A percentile compares a stretch with the other conserved stretches of the same genome.
Conservation (phyloP, 768 basidiomycete species). For the Calocybe indica region DNA sequence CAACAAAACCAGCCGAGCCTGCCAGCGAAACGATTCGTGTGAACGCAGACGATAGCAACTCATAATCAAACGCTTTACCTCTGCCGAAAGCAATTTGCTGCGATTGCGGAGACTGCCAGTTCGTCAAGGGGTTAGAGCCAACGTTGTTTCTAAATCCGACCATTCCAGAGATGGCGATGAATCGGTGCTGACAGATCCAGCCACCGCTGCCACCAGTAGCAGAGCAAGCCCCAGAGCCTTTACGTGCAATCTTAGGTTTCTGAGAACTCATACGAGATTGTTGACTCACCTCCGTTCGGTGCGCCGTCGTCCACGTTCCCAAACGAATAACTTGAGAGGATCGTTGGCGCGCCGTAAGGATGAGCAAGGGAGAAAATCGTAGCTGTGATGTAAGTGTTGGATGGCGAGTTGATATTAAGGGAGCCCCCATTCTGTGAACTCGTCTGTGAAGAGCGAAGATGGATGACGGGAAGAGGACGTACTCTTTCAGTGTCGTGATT, state of each 20-base stretch:
- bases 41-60: background rate
- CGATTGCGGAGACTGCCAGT: slow-evolving; percentile 53
- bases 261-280: background rate
- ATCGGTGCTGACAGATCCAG: slow-evolving; percentile 66
- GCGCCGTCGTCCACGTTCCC: slow-evolving; percentile 46
- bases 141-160: slow-evolving; percentile 59
- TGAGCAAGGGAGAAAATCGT: slow-evolving; percentile 62
- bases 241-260: background rate
- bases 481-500: slow-evolving; percentile 70
- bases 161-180: slow-evolving; percentile 52
- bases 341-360: slow-evolving; percentile 58
- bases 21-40: background rate
- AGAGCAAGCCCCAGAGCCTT: slow-evolving; percentile 45
- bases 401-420: slow-evolving; percentile 52
- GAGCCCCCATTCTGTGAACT: slow-evolving; percentile 39
- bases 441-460: background rate
- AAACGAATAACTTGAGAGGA: slow-evolving; percentile 57
- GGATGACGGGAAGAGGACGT: slow-evolving; percentile 2
- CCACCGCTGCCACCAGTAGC: slow-evolving; percentile 46
- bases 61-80: slow-evolving; percentile 27
- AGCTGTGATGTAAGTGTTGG: slow-evolving; percentile 58
- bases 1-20: slow-evolving; percentile 56
- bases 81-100: slow-evolving; percentile 65
- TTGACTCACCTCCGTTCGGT: slow-evolving; percentile 45
- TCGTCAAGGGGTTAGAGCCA: slow-evolving; percentile 39